Percentiles rank a stretch among this genome's conserved stretches.
Conservation (phyloP, 2,329 filamentous ascomycete genomes). For the Pestalotiopsis sp. region DNA sequence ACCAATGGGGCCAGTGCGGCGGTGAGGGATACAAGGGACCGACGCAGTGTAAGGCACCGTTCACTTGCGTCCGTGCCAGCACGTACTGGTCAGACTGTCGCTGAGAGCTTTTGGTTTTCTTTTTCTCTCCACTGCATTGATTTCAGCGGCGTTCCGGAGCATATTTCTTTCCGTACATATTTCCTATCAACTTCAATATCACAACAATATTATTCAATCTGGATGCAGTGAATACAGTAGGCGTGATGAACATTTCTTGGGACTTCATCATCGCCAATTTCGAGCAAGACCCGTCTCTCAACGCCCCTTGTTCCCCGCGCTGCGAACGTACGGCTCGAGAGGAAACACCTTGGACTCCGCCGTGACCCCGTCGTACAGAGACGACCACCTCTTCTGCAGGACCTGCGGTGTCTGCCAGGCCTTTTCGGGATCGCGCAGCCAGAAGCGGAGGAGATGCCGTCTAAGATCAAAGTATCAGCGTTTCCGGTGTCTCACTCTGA, state of each 20-base stretch:
- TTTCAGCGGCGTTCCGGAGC: neutral
- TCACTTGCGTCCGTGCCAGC: neutral
- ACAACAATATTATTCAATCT: no score
- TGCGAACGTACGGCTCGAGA: constrained; percentile 53
- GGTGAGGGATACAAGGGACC: neutral
- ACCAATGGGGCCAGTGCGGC: neutral
- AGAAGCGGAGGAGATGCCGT: constrained; percentile 52
- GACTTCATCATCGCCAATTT: no score
- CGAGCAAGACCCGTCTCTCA: neutral
- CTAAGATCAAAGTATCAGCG: constrained; percentile 24
- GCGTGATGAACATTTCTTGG: no score
- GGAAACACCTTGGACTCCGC: constrained; percentile 58
- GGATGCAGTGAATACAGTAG: no score
- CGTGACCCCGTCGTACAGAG: constrained; percentile 54
- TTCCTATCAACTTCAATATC: neutral
- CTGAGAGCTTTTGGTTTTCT: neutral
- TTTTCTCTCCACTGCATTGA: neutral
- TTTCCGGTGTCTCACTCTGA: constrained; percentile 20
- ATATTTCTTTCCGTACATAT: neutral
- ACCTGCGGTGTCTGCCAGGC: constrained; percentile 50
- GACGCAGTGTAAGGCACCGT: neutral
- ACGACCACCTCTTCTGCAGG: constrained; percentile 51
- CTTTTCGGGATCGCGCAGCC: constrained; percentile 51
- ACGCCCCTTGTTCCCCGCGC: constrained; percentile 36
- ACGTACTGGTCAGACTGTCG: neutral